A percentile compares a stretch with the other conserved stretches of the same genome.
These are phyloP conservation scores for Quercus agrifolia DNA, from an alignment of 306 rosid species.

Conservation along the genomic window DNA sequence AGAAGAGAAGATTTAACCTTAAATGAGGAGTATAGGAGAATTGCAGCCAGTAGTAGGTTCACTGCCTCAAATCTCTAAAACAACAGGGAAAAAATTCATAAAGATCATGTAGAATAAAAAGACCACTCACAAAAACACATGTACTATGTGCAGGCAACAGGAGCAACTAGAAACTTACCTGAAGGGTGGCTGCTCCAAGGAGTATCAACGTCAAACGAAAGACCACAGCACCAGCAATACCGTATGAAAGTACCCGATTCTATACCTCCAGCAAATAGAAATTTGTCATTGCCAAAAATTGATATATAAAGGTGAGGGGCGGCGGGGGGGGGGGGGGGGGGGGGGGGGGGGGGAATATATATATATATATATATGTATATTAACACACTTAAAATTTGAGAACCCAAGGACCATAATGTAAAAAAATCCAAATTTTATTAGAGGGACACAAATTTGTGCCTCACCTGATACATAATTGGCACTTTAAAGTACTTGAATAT, in stretches of 20 bases:
- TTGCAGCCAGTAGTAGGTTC: constrained; percentile 77
- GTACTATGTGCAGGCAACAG: constrained; percentile 5
- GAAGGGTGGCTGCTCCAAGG: constrained; percentile 80
- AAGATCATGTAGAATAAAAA: constrained; percentile 2
- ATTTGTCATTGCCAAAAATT: constrained; percentile 14
- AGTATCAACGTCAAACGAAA: constrained; percentile 74
- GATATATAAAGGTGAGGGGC: background rate
- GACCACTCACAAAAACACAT: background rate
- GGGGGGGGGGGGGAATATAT: no score
- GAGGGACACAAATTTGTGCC: constrained; percentile 12
- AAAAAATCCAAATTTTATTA: constrained; percentile 7
- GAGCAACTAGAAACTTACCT: constrained; percentile 43
- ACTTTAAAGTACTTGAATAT: constrained; percentile 91
- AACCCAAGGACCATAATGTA: constrained; percentile 10
- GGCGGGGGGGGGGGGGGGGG: no score
- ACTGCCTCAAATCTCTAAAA: constrained; percentile 83
- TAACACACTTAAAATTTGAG: constrained; percentile 5
- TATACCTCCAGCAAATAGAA: constrained; percentile 31
- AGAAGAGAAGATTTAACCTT: constrained; percentile 53
- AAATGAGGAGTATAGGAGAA: constrained; percentile 76
- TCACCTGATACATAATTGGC: constrained; percentile 79
- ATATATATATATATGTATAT: background rate
- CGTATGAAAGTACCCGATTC: constrained; percentile 92
- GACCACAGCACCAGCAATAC: constrained; percentile 85
- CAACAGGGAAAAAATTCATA: constrained; percentile 25